Conservation (phyloP, 2,329 filamentous ascomycete species). For the Leptographium galeiforme region DNA sequence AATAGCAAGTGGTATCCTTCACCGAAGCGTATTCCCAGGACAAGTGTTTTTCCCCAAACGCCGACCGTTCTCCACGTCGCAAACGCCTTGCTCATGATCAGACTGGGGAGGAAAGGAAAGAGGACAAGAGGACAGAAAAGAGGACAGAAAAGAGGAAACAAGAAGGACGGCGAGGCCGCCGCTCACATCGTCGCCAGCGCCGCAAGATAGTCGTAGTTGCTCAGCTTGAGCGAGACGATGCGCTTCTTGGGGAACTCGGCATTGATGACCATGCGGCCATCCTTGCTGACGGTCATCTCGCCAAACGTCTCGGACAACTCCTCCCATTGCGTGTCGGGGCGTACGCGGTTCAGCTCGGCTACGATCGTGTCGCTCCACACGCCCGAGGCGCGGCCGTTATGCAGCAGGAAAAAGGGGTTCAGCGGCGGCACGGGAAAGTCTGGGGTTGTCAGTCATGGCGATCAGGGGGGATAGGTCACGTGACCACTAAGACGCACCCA, state of each 20-base stretch:
- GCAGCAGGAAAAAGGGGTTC: conserved; percentile 58
- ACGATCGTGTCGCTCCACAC: conserved; percentile 61
- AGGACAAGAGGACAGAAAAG: neutral
- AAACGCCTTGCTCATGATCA: conserved; percentile 3
- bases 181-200: conserved; percentile 14
- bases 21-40: neutral
- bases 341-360: conserved; percentile 40
- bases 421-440: conserved; percentile 57
- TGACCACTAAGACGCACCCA: conserved; percentile 31
- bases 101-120: neutral
- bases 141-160: neutral
- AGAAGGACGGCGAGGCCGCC: neutral
- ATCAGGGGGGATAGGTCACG: neutral
- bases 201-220: conserved; percentile 41
- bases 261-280: conserved; percentile 42
- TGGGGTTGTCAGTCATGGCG: conserved; percentile 15
- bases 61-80: no score
- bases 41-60: no score
- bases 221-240: conserved; percentile 41
- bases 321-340: conserved; percentile 45
- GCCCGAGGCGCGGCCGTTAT: conserved; percentile 47
- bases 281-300: conserved; percentile 43
- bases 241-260: conserved; percentile 40
- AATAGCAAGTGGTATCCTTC: neutral
- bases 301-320: conserved; percentile 53